phyloP scores from a whole-genome alignment of 1,284 basidiomycete genomes.

The Fistulina hepatica region DNA sequence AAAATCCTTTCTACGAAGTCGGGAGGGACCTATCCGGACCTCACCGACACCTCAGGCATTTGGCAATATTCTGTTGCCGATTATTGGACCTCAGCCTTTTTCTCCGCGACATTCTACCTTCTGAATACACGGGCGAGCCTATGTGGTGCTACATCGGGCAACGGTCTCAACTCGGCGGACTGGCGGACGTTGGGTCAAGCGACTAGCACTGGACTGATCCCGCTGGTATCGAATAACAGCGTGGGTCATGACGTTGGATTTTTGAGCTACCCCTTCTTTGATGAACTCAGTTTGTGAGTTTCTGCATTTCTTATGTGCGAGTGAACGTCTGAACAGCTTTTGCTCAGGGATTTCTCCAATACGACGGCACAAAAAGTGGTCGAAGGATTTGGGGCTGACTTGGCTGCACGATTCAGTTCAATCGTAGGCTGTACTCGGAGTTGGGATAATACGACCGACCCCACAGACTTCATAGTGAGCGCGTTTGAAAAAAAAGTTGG shows the following conservation, averaged over 20 bases:
- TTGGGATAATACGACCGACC: conserved; percentile 49
- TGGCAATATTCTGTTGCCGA: conserved; percentile 45
- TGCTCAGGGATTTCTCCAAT: conserved; percentile 32
- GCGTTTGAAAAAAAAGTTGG: background rate
- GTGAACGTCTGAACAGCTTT: background rate
- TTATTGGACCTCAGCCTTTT: conserved; percentile 62
- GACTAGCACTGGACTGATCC: conserved; percentile 39
- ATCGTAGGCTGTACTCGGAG: conserved; percentile 38
- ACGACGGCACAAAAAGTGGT: conserved; percentile 33
- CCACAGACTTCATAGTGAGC: conserved; percentile 42
- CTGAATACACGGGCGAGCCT: conserved; percentile 39
- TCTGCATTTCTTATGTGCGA: conserved; percentile 1
- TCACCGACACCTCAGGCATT: conserved; percentile 21
- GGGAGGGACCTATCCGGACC: conserved; percentile 16
- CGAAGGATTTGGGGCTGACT: conserved; percentile 32
- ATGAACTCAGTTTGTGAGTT: conserved; percentile 36
- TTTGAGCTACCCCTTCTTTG: conserved; percentile 52
- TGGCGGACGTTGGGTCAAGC: conserved; percentile 43
- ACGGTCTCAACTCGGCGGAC: conserved; percentile 28
- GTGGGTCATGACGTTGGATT: conserved; percentile 63
- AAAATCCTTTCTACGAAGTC: conserved; percentile 14
- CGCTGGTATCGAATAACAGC: conserved; percentile 32
- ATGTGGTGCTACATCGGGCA: conserved; percentile 30
- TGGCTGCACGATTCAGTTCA: conserved; percentile 34
- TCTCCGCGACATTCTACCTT: conserved; percentile 49